Base-by-base conservation (phyloP, 805 yeast species). In the Wickerhamiella occidentalis region DNA sequence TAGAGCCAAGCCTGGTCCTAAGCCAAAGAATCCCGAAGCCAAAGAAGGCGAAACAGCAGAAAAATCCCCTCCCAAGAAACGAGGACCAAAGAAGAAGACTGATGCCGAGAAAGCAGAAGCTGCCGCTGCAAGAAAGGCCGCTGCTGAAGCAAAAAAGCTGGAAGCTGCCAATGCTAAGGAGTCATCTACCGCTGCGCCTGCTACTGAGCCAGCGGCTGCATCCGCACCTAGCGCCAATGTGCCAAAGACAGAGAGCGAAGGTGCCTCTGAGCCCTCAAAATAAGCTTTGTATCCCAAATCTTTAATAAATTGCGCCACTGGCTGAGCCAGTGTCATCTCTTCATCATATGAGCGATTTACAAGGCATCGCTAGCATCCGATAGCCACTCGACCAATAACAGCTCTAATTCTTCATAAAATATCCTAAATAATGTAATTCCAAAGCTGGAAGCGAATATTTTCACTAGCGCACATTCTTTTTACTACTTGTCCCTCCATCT, bases 1-100 rank as follows among this genome's bases (percentile, higher is more conserved):
- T 2, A 17, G 45, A 8, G 45, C 45, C n/a, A 41, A 44, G 29
- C 47, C 46, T 8, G 45, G 41, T 2, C 36, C 52, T 22, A 40
- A 48, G 42, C 44, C 54, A 12, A 44, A 51, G 40, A 17, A 47
- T 21, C 37, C 49, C 8, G 38, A 46, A 7, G 28, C 33, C 23
- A 47, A 19, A 9, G 21, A 35, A 21, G 35, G 17, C 11, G 26
- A 22, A 30, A 12, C 18, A 6, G 30, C 22, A 7, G 30, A 25
- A 19, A 44, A 21, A 17, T n/a, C 36, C 15, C 30, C 51, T 23
- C 51, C 45, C 21, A 40, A 25, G 30, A 40, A 40, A n/a, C 45
- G 44, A 15, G 46, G 45, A 18, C 49, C 49, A n/a, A 54, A 50
- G 44, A 50, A 46, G 22, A 44, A 40, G 38, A 48, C 51, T 4